These are phyloP conservation scores for Diutina scorzettiae DNA, from an alignment of 1,139 yeast genomes.

Conservation along the genomic window DNA sequence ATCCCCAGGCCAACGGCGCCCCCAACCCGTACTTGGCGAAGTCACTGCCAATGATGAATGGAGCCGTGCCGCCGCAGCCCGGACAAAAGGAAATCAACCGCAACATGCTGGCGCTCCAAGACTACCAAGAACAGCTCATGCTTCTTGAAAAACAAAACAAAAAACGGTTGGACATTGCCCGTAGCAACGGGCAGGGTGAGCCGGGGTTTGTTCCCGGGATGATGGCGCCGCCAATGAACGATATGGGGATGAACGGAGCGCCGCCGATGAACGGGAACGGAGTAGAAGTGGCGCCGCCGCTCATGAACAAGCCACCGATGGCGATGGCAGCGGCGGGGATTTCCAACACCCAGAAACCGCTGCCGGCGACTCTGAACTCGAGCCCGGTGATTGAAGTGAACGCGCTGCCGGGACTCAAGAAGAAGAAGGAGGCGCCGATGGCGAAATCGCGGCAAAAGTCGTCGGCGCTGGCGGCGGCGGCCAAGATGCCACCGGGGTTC, in stretches of 20 bases:
- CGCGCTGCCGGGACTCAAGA: constrained; percentile 19
- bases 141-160: constrained; percentile 61
- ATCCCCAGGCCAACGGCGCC: constrained; percentile 9
- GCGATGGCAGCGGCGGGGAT: background rate
- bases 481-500: constrained; percentile 9
- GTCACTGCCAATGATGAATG: constrained; percentile 3
- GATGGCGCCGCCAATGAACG: constrained; percentile 11
- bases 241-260: constrained; percentile 11
- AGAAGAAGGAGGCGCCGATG: constrained; percentile 7
- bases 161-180: constrained; percentile 42
- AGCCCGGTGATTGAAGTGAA: constrained; percentile 23
- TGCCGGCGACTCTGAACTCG: constrained; percentile 9
- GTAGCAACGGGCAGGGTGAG: constrained; percentile 20
- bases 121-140: constrained; percentile 68
- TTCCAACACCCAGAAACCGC: constrained; percentile 11
- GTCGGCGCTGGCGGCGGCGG: constrained; percentile 13
- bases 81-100: background rate
- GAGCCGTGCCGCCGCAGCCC: background rate
- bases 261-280: constrained; percentile 4
- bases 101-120: constrained; percentile 35
- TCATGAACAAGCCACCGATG: constrained; percentile 3
- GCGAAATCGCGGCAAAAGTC: constrained; percentile 25
- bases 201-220: constrained; percentile 9
- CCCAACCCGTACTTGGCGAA: constrained; percentile 16
- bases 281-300: background rate